Evolutionary conservation across 306 rosid species (phyloP).

Genomic region (Fagus crenata): DNA sequence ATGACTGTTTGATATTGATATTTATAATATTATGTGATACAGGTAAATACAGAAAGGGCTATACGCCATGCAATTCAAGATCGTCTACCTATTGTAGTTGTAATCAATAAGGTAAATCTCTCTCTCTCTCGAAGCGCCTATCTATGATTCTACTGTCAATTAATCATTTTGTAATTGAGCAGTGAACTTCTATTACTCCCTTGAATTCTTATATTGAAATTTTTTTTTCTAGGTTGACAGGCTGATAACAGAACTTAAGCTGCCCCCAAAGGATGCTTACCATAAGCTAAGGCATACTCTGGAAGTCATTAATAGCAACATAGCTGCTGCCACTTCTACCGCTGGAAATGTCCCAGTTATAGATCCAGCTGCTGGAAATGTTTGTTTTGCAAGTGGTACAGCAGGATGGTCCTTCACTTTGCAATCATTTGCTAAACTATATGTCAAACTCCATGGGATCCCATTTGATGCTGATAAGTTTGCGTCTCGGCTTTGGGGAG

Average conservation of each 20-base stretch:
- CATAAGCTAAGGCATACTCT: conserved; percentile 87
- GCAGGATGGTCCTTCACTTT: conserved; percentile 98
- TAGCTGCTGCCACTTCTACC: conserved; percentile 80
- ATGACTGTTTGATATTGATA: conserved; percentile 22
- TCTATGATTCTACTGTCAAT: background rate
- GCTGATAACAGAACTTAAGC: conserved; percentile 89
- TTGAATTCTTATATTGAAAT: background rate
- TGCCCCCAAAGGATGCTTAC: conserved; percentile 97
- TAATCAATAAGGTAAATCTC: conserved; percentile 73
- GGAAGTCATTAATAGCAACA: conserved; percentile 83
- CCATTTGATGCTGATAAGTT: conserved; percentile 74
- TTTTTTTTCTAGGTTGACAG: conserved; percentile 66
- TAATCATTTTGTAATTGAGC: background rate
- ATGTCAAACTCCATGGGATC: conserved; percentile 85
- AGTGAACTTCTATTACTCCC: background rate
- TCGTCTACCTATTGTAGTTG: conserved; percentile 81
- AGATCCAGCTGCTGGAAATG: conserved; percentile 93
- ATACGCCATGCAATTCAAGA: conserved; percentile 98
- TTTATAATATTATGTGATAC: conserved; percentile 24
- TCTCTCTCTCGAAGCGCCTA: background rate
- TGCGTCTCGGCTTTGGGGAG: conserved; percentile 97
- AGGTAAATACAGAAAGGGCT: conserved; percentile 97
- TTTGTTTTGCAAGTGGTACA: conserved; percentile 89
- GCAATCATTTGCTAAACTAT: conserved; percentile 88
- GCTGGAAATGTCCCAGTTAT: conserved; percentile 89